These are phyloP conservation scores for Lagenaria siceraria DNA, from an alignment of 306 rosid species.

Conservation along the genomic window DNA sequence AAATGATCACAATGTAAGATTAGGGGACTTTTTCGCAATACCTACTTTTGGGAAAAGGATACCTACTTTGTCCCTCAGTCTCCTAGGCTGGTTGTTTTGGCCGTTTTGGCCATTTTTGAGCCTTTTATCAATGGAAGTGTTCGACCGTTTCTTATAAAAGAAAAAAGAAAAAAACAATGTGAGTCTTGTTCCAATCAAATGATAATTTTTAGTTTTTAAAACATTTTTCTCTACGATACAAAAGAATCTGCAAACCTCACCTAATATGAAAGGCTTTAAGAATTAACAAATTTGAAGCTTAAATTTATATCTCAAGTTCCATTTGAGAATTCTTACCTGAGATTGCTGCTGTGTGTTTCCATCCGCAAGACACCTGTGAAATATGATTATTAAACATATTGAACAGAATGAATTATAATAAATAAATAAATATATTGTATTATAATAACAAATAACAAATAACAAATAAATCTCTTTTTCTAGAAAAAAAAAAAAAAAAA, in stretches of 20 bases:
- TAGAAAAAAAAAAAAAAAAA: no score
- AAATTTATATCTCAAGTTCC: not conserved
- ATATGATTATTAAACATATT: slow-evolving; percentile 3
- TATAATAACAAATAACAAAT: no score
- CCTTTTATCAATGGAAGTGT: no score
- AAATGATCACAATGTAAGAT: no score
- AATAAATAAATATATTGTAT: no score
- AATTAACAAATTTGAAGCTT: not conserved
- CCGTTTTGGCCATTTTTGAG: no score
- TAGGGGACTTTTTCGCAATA: no score
- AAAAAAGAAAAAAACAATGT: no score
- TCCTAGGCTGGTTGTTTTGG: no score
- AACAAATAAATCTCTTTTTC: not conserved
- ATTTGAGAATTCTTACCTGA: slow-evolving; percentile 34
- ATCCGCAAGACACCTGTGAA: slow-evolving; percentile 82
- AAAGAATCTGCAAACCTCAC: not conserved
- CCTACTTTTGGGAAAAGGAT: no score
- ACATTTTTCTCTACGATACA: not conserved
- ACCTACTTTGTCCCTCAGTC: no score
- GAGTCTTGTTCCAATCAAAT: not conserved
- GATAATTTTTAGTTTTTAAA: not conserved
- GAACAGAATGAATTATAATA: not conserved
- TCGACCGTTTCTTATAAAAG: no score
- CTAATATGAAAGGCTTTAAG: not conserved
- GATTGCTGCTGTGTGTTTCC: slow-evolving; percentile 93